Evolutionary conservation across 371 early-diverging fungal genomes (phyloP).

Genomic region (Apophysomyces variabilis): DNA sequence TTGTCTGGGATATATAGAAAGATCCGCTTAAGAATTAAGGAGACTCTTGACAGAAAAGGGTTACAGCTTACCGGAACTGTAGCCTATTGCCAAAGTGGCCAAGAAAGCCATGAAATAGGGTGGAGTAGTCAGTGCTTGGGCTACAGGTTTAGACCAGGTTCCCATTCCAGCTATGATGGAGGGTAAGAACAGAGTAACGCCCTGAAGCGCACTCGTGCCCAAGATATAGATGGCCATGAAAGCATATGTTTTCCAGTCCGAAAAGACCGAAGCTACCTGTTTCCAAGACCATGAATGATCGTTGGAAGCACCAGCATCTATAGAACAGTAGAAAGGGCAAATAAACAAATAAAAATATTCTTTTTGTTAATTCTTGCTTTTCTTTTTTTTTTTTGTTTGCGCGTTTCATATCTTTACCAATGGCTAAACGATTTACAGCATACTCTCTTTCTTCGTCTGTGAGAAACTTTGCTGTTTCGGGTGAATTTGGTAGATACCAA

Average conservation of each 20-base stretch:
- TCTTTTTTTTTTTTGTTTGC: neutral
- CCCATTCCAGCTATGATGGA: slow-evolving; percentile 46
- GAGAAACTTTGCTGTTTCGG: slow-evolving; percentile 59
- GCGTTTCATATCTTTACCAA: slow-evolving; percentile 20
- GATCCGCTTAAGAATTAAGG: neutral
- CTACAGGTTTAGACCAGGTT: slow-evolving; percentile 36
- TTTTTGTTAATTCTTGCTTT: too few relatives aligned
- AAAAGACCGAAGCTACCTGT: slow-evolving; percentile 40
- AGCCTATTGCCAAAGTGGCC: slow-evolving; percentile 30
- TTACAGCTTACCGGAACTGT: slow-evolving; percentile 35
- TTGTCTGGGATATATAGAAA: slow-evolving; percentile 19
- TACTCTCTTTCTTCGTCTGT: slow-evolving; percentile 57
- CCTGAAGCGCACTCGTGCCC: slow-evolving; percentile 47
- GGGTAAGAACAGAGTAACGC: slow-evolving; percentile 46
- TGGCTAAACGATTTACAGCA: slow-evolving; percentile 48
- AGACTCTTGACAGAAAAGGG: too few relatives aligned
- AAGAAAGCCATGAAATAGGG: slow-evolving; percentile 37
- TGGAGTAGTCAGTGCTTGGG: slow-evolving; percentile 43
- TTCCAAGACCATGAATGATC: slow-evolving; percentile 52
- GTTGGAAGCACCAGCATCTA: slow-evolving; percentile 47
- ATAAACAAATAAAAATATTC: too few relatives aligned
- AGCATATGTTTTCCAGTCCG: slow-evolving; percentile 46
- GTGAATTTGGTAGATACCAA: slow-evolving; percentile 60
- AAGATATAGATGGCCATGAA: slow-evolving; percentile 44
- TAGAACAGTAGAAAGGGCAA: neutral